These are phyloP conservation scores for Gleditsia sinensis DNA, from an alignment of 306 rosid species.

Conservation along the genomic window DNA sequence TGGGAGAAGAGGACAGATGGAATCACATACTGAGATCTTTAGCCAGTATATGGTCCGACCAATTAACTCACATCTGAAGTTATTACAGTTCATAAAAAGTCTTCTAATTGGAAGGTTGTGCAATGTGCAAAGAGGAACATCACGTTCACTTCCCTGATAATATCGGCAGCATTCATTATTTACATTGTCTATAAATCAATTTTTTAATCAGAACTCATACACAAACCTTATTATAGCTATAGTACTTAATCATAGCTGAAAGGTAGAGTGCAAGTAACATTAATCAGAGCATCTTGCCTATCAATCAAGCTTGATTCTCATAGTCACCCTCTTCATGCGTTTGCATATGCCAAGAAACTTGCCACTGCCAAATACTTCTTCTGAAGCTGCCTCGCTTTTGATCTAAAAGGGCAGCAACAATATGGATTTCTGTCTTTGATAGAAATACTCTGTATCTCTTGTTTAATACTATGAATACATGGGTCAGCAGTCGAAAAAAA, in stretches of 20 bases:
- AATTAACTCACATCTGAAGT: no score
- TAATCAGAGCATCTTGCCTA: background rate
- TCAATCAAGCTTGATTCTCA: background rate
- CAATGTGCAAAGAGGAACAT: background rate
- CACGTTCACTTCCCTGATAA: background rate
- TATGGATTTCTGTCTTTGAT: conserved; percentile 18
- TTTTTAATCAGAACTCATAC: background rate
- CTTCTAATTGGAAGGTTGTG: background rate
- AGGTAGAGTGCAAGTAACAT: background rate
- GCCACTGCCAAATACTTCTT: conserved; percentile 23
- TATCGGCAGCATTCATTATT: background rate
- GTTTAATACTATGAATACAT: conserved; percentile 25
- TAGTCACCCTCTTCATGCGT: background rate
- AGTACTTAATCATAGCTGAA: background rate
- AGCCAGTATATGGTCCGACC: no score
- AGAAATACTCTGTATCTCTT: conserved; percentile 2
- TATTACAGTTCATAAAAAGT: background rate
- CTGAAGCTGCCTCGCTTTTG: conserved; percentile 16
- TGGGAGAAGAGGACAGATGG: no score
- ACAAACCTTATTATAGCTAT: background rate
- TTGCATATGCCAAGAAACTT: conserved; percentile 19
- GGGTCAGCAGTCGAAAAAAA: conserved; percentile 45
- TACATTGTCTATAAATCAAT: background rate
- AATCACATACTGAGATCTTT: no score
- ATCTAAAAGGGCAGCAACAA: conserved; percentile 27